Evolutionary conservation across 2,329 filamentous ascomycete genomes (phyloP), one percentile per base, ranked within the genome.

Genomic region (Stylonectria norvegica): DNA sequence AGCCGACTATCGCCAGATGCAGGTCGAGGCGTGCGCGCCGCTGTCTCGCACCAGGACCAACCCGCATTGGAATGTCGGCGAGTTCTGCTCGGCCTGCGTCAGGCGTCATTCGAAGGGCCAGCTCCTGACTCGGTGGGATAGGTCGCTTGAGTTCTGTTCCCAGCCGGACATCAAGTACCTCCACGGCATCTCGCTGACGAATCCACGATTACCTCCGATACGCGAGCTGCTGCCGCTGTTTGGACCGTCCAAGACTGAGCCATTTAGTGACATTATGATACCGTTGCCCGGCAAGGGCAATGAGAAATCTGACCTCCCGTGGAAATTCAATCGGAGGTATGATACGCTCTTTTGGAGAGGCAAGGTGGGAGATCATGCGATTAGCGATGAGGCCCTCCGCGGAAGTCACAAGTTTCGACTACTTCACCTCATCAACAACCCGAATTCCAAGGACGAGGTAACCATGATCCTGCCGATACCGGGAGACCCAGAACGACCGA

Each of bases 211-310:
- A 47, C 76, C 78, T 34, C 76, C 81, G 0, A 75, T 83, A 1
- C 75, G 79, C 45, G 71, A 82, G 15, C 70, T 93, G 4, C 64
- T 85, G 2, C 88, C 88, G 0, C 69, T 93, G 9, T 93, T 93
- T 64, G 86, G 86, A 47, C 75, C 85, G 42, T 83, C 80, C 34
- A 89, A 88, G 53, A 79, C 83, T 2, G 72, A 77, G 31, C 81
- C 81, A 4, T 91, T 86, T 64, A 79, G 76, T 48, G 88, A 94
- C 58, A 86, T 94, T 22, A 64, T 90, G 16, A 84, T 89, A 37
- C 87, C 88, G 0, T 56, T 78, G 69, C 73, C 52, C 37, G 38
- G 43, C 73, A 76, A 18, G 11, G 43, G 50, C 16, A 44, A 48
- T 11, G 70, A 73, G 2, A 64, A 73, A 4, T 68, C 71, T 0